Evolutionary conservation across 495 filamentous ascomycete genomes (phyloP), one percentile per base, ranked within the genome.

Genomic region (Penicillium ochrochloron): DNA sequence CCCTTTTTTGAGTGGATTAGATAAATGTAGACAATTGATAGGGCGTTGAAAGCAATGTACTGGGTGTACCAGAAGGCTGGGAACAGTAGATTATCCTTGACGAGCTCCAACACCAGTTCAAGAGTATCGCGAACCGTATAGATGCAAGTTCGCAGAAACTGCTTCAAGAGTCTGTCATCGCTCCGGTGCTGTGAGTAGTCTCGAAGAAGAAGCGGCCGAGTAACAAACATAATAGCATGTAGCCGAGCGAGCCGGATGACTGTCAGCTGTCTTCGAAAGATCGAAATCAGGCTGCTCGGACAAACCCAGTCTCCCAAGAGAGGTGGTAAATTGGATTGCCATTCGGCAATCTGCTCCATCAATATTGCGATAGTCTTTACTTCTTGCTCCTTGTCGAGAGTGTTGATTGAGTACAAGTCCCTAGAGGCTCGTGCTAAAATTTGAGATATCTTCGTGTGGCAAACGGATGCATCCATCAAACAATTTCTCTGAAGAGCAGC

Each of bases 401-500:
- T 42, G 51, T 50, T 61, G 63, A 73, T 57, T 0, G 70, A 64
- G 55, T 75, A 75, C 23, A 65, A 52, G 12, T 71, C 70, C 60
- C 69, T 69, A 11, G 68, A 68, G 9, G 73, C 70, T 27, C 57
- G 63, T 1, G 70, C 57, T 2, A 75, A 57, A 17, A 71, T 73
- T 17, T 65, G 66, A n/a, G 73, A 59, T 39, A 75, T 48, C 27
- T 70, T 44, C 14, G 65, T 54, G 57, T 75, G 73, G 54, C 70
- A 70, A 1, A 73, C 62, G 5, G 70, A 65, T 10, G 73, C 73
- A 58, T 75, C 70, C 73, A 75, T 73, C 17, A 73, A 27, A 35
- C 73, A 75, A 55, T 75, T 71, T 17, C 68, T 66, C 19, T 54
- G 61, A 1, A 63, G 54, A 2, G 35, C 35, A 39, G 35, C 3